Conservation (phyloP, 257 asterid species). For the Gardenia jasminoides region DNA sequence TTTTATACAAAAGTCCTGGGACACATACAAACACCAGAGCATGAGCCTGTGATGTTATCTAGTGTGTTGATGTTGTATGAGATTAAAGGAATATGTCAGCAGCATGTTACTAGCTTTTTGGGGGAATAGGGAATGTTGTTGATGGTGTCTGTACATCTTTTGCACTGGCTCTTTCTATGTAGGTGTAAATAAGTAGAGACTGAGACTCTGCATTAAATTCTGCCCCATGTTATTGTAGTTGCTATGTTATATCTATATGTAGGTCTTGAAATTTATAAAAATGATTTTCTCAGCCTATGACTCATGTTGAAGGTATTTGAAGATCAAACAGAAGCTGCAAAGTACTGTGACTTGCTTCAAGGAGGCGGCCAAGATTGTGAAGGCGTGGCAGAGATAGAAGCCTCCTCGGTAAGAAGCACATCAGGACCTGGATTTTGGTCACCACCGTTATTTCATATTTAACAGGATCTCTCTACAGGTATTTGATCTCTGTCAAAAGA, state of each 20-base stretch:
- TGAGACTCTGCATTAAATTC: background rate
- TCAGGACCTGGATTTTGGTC: conserved; percentile 1
- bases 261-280: background rate
- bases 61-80: background rate
- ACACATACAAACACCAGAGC: background rate
- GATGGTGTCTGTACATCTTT: background rate
- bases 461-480: conserved; percentile 44
- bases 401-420: conserved; percentile 68
- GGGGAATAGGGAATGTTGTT: background rate
- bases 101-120: background rate
- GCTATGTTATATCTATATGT: background rate
- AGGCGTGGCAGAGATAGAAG: conserved; percentile 94
- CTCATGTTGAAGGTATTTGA: conserved; percentile 63
- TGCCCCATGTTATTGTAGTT: background rate
- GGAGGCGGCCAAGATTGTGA: conserved; percentile 92
- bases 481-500: conserved; percentile 78
- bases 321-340: conserved; percentile 87
- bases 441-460: conserved; percentile 2
- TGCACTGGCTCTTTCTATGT: background rate
- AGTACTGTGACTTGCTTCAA: conserved; percentile 85
- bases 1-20: background rate
- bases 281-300: background rate
- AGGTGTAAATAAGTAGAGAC: background rate
- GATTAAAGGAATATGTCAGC: background rate
- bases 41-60: background rate